Evolutionary conservation across 2,329 filamentous ascomycete species (phyloP).

Genomic region (Fusarium veterinarium): DNA sequence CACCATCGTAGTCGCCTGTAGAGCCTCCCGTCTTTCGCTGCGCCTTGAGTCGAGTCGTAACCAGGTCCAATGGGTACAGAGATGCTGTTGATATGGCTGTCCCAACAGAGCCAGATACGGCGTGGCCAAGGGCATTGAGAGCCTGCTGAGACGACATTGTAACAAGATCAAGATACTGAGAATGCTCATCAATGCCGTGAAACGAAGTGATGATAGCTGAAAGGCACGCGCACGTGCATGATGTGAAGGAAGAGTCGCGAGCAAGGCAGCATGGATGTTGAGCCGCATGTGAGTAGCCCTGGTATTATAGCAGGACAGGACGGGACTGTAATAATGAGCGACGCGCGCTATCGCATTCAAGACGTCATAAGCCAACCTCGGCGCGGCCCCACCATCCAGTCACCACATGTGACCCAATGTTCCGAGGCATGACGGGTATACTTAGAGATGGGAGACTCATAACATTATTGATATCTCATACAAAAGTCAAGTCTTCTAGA

Average conservation of each 20-base stretch:
- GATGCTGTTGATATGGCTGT: slow-evolving; percentile 82
- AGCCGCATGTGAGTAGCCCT: slow-evolving; percentile 9
- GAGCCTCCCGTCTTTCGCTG: slow-evolving; percentile 69
- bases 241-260: slow-evolving; percentile 8
- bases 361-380: slow-evolving; percentile 40
- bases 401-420: slow-evolving; percentile 35
- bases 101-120: slow-evolving; percentile 80
- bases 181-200: neutral
- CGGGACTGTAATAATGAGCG: neutral
- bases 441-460: neutral
- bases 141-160: slow-evolving; percentile 50
- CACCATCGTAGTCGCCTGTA: slow-evolving; percentile 67
- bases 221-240: slow-evolving; percentile 15
- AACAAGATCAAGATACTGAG: neutral
- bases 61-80: slow-evolving; percentile 84
- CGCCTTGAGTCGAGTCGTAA: slow-evolving; percentile 85
- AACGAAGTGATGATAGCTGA: neutral
- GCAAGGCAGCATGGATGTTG: neutral
- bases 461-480: neutral
- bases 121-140: slow-evolving; percentile 83
- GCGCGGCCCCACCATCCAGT: slow-evolving; percentile 1
- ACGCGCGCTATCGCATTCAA: slow-evolving; percentile 15
- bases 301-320: neutral
- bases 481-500: neutral
- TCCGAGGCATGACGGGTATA: slow-evolving; percentile 16